Evolutionary conservation across 1,284 basidiomycete species (phyloP).

Genomic region (Schizopora paradoxa): DNA sequence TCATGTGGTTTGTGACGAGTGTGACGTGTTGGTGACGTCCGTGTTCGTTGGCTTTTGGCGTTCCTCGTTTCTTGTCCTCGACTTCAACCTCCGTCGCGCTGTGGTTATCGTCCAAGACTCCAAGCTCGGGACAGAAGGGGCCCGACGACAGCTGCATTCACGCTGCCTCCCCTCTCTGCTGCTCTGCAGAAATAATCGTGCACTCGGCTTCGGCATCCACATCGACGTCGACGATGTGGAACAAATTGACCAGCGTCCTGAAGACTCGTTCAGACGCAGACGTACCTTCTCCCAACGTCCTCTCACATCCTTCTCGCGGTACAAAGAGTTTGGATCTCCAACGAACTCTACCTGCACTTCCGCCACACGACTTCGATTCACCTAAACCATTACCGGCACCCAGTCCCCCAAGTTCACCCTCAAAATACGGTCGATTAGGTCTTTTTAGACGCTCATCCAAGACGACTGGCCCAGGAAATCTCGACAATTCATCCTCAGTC

Average conservation of each 20-base stretch:
- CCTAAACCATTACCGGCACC: constrained; percentile 19
- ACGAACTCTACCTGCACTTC: constrained; percentile 54
- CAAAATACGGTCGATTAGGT: constrained; percentile 28
- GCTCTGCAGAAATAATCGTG: constrained; percentile 6
- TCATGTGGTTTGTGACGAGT: too few species aligned
- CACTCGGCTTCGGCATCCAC: too few species aligned
- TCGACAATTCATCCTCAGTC: constrained; percentile 36
- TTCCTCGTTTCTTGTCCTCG: too few species aligned
- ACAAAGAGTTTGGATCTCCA: constrained; percentile 50
- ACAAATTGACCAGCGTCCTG: constrained; percentile 52
- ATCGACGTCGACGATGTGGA: constrained; percentile 44
- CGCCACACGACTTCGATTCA: constrained; percentile 27
- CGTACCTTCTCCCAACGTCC: constrained; percentile 26
- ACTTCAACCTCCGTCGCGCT: too few species aligned
- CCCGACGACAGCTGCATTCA: constrained; percentile 9
- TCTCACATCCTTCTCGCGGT: constrained; percentile 40
- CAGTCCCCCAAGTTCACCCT: constrained; percentile 44
- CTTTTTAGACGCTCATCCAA: constrained; percentile 36
- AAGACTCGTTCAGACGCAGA: constrained; percentile 36
- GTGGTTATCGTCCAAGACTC: too few species aligned
- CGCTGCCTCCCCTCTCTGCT: constrained; percentile 5
- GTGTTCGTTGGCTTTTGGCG: too few species aligned
- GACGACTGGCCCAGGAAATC: constrained; percentile 21
- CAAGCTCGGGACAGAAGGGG: too few species aligned
- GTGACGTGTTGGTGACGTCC: too few species aligned